phyloP scores from a whole-genome alignment of 805 yeast genomes.

The Suhomyces vadensis region DNA sequence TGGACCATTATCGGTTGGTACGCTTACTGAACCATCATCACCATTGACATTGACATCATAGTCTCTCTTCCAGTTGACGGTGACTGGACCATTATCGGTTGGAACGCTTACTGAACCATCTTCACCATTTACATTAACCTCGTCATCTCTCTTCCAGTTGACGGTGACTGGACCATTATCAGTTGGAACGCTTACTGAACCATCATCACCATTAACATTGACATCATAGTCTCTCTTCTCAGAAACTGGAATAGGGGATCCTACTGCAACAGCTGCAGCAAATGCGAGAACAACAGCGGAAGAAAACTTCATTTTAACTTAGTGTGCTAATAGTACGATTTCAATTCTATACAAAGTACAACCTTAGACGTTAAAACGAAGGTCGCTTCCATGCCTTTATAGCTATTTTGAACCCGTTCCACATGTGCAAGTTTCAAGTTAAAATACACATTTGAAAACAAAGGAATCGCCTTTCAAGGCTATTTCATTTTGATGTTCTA shows the following conservation, averaged over 20 bases:
- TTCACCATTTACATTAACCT: neutral
- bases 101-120: neutral
- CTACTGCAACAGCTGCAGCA: neutral
- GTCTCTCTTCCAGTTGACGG: neutral
- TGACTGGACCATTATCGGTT: neutral
- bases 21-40: neutral
- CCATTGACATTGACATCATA: neutral
- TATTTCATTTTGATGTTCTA: neutral
- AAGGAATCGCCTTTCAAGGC: neutral
- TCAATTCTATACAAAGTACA: neutral
- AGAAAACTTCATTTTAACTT: neutral
- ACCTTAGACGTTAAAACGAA: neutral
- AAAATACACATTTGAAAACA: neutral
- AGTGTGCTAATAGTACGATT: neutral
- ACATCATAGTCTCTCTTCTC: neutral
- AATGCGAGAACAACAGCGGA: neutral
- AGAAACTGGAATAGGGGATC: neutral
- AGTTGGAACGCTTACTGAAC: neutral
- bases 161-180: neutral
- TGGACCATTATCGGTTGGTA: neutral
- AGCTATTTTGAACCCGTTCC: neutral
- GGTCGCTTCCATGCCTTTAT: slow-evolving; percentile 1
- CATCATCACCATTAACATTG: neutral
- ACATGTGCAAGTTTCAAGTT: neutral
- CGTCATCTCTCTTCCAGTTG: neutral